These are phyloP conservation scores for Cicer chorassanicum DNA, from an alignment of 306 rosid genomes.

Conservation along the genomic window DNA sequence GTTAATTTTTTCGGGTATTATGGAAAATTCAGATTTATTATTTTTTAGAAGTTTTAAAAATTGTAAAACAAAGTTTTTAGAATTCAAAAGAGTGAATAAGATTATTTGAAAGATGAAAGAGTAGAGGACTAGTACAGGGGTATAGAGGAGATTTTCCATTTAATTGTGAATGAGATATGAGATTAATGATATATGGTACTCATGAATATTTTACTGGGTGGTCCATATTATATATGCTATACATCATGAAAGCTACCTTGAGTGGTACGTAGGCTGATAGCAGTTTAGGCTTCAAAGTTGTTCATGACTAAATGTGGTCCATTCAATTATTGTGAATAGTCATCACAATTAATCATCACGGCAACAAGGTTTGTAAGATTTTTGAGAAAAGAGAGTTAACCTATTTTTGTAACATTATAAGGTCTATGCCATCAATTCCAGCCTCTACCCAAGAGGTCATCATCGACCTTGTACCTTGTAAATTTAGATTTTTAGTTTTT, in stretches of 20 bases:
- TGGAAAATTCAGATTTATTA: too few species aligned
- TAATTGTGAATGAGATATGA: too few species aligned
- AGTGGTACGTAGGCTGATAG: neutral
- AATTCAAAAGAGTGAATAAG: too few species aligned
- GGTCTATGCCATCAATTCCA: neutral
- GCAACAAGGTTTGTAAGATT: constrained; percentile 11
- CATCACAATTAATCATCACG: constrained; percentile 8
- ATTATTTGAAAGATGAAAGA: too few species aligned
- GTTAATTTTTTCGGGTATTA: too few species aligned
- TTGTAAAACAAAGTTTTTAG: too few species aligned
- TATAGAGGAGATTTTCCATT: too few species aligned
- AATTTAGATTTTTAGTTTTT: neutral
- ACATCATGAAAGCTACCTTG: constrained; percentile 12
- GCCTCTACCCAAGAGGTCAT: constrained; percentile 11
- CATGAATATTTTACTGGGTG: neutral
- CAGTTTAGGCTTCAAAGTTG: constrained; percentile 37
- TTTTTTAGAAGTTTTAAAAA: too few species aligned
- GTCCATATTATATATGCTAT: neutral
- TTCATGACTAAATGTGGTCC: constrained; percentile 15
- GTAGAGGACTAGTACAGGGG: too few species aligned
- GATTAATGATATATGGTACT: too few species aligned
- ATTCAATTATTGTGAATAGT: constrained; percentile 18
- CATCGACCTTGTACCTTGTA: constrained; percentile 14
- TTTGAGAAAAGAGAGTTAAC: constrained; percentile 4
- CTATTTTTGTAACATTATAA: neutral